Percentiles rank a stretch among this genome's conserved stretches.
These are phyloP conservation scores for Microcyclospora pomicola DNA, from an alignment of 2,329 filamentous ascomycete genomes.

Conservation along the genomic window DNA sequence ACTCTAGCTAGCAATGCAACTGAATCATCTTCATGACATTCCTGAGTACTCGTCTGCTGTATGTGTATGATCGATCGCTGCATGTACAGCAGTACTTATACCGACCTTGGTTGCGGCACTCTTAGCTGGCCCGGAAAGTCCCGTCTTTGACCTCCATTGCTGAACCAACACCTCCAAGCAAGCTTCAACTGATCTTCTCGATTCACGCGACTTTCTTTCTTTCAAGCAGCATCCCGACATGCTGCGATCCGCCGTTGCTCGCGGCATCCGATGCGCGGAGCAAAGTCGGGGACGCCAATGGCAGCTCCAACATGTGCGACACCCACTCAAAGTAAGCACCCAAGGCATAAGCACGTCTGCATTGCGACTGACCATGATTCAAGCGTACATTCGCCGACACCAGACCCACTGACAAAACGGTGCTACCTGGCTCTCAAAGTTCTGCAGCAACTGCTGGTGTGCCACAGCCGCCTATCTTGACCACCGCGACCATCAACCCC, in stretches of 20 bases:
- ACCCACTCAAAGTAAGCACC: constrained; percentile 6
- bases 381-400: constrained; percentile 20
- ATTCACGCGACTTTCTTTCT: too few relatives aligned
- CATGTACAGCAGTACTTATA: too few relatives aligned
- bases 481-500: constrained; percentile 6
- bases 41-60: too few relatives aligned
- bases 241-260: constrained; percentile 11
- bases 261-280: constrained; percentile 8
- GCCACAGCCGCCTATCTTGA: constrained; percentile 17
- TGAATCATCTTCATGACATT: too few relatives aligned
- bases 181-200: too few relatives aligned
- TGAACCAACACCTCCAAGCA: too few relatives aligned
- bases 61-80: too few relatives aligned
- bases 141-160: too few relatives aligned
- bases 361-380: not conserved
- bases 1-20: too few relatives aligned
- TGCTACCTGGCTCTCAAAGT: constrained; percentile 22
- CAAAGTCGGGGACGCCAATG: constrained; percentile 11
- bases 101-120: too few relatives aligned
- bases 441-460: constrained; percentile 14
- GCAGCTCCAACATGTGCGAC: constrained; percentile 9
- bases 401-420: constrained; percentile 18
- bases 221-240: constrained; percentile 2
- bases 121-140: too few relatives aligned
- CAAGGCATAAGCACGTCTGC: not conserved